These are phyloP conservation scores for Crucibulum parvulum DNA, from an alignment of 1,284 basidiomycete genomes.

Conservation along the genomic window DNA sequence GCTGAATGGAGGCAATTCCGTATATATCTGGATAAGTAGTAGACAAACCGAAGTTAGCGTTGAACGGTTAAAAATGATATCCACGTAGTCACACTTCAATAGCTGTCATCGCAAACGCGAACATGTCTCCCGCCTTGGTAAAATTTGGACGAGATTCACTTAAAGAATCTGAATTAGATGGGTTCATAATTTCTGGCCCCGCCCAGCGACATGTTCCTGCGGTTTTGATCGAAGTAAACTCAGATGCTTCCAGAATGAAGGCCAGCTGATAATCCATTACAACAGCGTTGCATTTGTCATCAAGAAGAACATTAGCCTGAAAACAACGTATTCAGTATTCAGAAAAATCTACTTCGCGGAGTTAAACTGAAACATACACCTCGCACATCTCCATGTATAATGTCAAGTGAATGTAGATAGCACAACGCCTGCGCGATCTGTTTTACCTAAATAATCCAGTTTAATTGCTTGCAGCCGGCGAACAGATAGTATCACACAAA, in stretches of 20 bases:
- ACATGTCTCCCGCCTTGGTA: conserved; percentile 22
- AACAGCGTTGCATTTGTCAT: conserved; percentile 14
- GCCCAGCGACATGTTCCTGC: conserved; percentile 27
- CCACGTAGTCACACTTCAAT: conserved; percentile 20
- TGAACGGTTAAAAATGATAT: background rate
- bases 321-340: background rate
- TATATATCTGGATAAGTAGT: conserved; percentile 15
- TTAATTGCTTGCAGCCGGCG: background rate
- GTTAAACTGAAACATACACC: conserved; percentile 6
- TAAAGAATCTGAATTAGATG: conserved; percentile 8
- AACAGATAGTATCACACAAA: background rate
- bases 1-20: conserved; percentile 16
- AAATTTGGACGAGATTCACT: conserved; percentile 2
- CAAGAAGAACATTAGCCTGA: conserved; percentile 29
- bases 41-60: background rate
- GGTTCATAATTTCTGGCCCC: conserved; percentile 30
- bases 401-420: conserved; percentile 11
- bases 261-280: conserved; percentile 26
- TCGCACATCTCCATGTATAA: conserved; percentile 28
- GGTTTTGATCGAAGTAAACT: conserved; percentile 27
- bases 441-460: conserved; percentile 6
- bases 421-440: conserved; percentile 18
- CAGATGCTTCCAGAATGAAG: conserved; percentile 17
- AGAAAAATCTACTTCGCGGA: background rate
- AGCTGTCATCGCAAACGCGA: conserved; percentile 26